Evolutionary conservation across 1,139 yeast genomes (phyloP).

Genomic region (Saccharomyces hybrid): DNA sequence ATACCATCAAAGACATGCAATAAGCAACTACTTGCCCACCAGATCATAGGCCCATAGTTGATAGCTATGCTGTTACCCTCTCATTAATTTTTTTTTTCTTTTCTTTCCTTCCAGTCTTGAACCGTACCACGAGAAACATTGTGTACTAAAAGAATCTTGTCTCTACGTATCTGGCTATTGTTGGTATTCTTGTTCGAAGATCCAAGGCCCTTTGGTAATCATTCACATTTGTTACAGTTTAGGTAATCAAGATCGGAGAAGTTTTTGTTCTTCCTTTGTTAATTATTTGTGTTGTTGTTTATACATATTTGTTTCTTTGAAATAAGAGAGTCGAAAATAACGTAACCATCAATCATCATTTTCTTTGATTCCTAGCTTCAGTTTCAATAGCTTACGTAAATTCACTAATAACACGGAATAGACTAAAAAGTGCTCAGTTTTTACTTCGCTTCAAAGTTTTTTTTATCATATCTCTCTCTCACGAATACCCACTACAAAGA

Average conservation of each 20-base stretch:
- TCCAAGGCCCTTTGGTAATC: neutral
- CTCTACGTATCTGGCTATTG: neutral
- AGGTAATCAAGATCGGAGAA: neutral
- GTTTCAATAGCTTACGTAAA: slow-evolving; percentile 17
- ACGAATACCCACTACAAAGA: neutral
- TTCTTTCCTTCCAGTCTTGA: neutral
- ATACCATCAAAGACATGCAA: neutral
- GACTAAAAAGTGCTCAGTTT: neutral
- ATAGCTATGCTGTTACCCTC: neutral
- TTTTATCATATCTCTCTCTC: neutral
- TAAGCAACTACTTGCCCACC: neutral
- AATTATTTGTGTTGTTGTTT: neutral
- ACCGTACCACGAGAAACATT: neutral
- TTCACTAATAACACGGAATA: neutral
- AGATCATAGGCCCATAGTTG: neutral
- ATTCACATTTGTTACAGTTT: neutral
- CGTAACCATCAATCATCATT: neutral
- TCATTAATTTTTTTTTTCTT: neutral
- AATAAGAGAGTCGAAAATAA: neutral
- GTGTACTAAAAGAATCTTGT: neutral
- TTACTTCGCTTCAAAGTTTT: neutral
- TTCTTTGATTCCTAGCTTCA: neutral
- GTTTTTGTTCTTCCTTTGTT: neutral
- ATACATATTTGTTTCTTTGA: neutral
- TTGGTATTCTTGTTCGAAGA: neutral